Base-by-base conservation (phyloP, 1,139 yeast species). In the Saccharomyces hybrid region DNA sequence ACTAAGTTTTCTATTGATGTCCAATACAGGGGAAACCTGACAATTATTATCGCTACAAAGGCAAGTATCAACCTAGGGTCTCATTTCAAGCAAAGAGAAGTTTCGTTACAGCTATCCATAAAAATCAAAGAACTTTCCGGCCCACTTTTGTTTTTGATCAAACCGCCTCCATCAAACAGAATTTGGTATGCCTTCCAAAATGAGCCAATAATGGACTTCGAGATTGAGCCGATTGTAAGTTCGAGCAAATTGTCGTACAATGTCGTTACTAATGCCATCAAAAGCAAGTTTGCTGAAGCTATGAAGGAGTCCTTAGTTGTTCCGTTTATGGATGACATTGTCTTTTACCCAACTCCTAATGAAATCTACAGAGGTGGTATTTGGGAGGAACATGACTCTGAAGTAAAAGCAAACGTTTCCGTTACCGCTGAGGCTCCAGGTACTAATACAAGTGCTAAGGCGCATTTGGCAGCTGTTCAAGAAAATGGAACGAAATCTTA, bases 331-430 rank as follows among this genome's bases (percentile, higher is more conserved):
- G 98, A 93, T 67, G 98, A 93, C 69, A 71, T 89, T 48, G 81
- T 84, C 0, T 87, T 88, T 64, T 86, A 78, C 64, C 75, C 80
- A 55, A 83, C 97, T 0, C 64, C 72, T 1, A 75, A 73, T 19
- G 95, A 88, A 58, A 70, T 88, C 12, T 93, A 83, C 67, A 79
- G 97, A 59, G 98, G 97, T 50, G 99, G 99, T 14, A 83, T 93
- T 27, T 93, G 98, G 98, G 88, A 63, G 21, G 56, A 56, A 9
- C 14, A n/a, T n/a, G 48, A 38, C 5, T 6, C 16, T 32, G 42
- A 29, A n/a, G 5, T 16, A 12, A 14, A 8, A 4, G 14, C 14
- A 16, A 27, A 26, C n/a, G 19, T n/a, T 9, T 14, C 12, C 9
- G 12, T 19, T 32, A 9, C 46, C 7, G 28, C 14, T 9, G 42